phyloP scores from a whole-genome alignment of 2,329 filamentous ascomycete species.

The Ustilaginoidea virens region DNA sequence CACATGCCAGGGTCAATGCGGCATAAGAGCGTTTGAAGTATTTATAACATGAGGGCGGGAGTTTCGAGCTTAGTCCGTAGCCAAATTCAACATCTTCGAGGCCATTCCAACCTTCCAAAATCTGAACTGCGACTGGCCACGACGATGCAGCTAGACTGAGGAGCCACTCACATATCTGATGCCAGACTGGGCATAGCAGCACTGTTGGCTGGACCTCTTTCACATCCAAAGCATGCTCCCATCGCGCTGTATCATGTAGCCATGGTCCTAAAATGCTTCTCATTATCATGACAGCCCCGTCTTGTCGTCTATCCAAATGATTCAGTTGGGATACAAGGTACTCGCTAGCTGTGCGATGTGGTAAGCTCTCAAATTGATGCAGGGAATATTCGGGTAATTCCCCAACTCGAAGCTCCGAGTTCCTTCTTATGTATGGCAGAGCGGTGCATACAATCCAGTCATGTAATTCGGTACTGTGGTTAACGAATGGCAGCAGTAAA shows the following conservation, averaged over 20 bases:
- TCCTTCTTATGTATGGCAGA: constrained; percentile 52
- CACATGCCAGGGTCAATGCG: constrained; percentile 49
- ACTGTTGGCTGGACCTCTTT: constrained; percentile 9
- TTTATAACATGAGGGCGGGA: constrained; percentile 44
- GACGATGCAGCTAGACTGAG: constrained; percentile 39
- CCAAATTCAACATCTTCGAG: constrained; percentile 56
- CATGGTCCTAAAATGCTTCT: constrained; percentile 57
- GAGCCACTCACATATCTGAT: constrained; percentile 54
- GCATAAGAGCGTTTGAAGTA: constrained; percentile 50
- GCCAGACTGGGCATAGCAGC: constrained; percentile 46
- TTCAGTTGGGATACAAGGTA: constrained; percentile 45
- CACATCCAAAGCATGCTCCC: constrained; percentile 18
- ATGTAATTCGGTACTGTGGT: constrained; percentile 42
- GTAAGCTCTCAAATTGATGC: constrained; percentile 45
- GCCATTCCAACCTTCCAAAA: constrained; percentile 58
- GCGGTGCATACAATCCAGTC: constrained; percentile 55
- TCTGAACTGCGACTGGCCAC: constrained; percentile 46
- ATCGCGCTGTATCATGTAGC: constrained; percentile 50
- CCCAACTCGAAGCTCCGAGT: constrained; percentile 52
- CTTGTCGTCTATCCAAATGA: constrained; percentile 19
- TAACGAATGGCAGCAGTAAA: constrained; percentile 54
- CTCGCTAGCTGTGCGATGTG: constrained; percentile 42
- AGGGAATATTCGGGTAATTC: constrained; percentile 35
- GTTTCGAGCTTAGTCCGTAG: constrained; percentile 36
- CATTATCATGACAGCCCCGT: constrained; percentile 45